These are phyloP conservation scores for Daldinia concentrica DNA, from an alignment of 495 filamentous ascomycete genomes.

Conservation along the genomic window DNA sequence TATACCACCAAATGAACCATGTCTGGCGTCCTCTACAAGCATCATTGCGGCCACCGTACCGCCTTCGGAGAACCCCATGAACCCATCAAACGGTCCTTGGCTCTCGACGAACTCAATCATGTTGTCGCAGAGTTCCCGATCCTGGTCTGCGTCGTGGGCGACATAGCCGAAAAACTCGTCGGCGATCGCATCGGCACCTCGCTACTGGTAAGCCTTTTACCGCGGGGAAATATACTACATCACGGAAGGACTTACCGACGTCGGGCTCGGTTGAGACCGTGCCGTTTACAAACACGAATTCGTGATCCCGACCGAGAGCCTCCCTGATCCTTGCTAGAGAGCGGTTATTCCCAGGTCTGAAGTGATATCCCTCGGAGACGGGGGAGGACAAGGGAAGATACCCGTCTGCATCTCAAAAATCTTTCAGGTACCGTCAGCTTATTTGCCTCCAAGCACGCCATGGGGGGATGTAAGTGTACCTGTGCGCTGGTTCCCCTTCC, in stretches of 20 bases:
- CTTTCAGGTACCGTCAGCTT: slow-evolving; percentile 27
- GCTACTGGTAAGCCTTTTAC: slow-evolving; percentile 10
- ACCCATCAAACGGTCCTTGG: slow-evolving; percentile 69
- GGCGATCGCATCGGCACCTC: slow-evolving; percentile 42
- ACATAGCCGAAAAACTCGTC: slow-evolving; percentile 46
- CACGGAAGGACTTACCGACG: slow-evolving; percentile 27
- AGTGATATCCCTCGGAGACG: neutral
- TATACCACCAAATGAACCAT: slow-evolving; percentile 36
- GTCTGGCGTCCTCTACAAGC: slow-evolving; percentile 41
- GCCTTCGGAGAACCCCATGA: slow-evolving; percentile 74
- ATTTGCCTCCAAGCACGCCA: slow-evolving; percentile 1
- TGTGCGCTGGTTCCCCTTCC: slow-evolving; percentile 43
- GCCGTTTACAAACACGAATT: slow-evolving; percentile 45
- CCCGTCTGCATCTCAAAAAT: slow-evolving; percentile 46
- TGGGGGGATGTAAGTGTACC: slow-evolving; percentile 24
- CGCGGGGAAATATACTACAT: neutral
- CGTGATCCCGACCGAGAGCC: slow-evolving; percentile 40
- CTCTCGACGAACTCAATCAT: slow-evolving; percentile 40
- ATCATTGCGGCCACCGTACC: slow-evolving; percentile 64
- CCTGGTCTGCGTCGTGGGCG: slow-evolving; percentile 28
- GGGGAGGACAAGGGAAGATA: slow-evolving; percentile 18
- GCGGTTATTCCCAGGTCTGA: neutral
- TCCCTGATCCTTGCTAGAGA: slow-evolving; percentile 36
- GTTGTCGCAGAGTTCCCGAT: slow-evolving; percentile 33
- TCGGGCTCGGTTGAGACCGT: slow-evolving; percentile 39